Conservation (phyloP, 371 early-diverging fungal species). For the Mortierella sp. region DNA sequence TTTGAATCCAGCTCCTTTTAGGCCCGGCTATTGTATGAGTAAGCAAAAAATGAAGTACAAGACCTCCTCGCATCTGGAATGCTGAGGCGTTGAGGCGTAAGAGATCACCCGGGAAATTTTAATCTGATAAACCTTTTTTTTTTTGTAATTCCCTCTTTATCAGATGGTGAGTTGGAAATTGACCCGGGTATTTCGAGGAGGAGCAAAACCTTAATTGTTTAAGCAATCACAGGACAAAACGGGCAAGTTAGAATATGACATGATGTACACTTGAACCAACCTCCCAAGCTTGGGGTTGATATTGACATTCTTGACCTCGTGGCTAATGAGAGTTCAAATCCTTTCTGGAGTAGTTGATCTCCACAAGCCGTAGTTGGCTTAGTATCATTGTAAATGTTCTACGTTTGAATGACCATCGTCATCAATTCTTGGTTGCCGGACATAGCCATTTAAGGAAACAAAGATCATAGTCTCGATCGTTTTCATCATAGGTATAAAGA, state of each 20-base stretch:
- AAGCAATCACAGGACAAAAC: background rate
- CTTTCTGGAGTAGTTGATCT: too few species aligned
- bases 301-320: too few species aligned
- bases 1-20: background rate
- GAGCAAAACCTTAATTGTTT: background rate
- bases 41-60: background rate
- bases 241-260: background rate
- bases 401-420: too few species aligned
- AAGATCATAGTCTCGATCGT: background rate
- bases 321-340: too few species aligned
- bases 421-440: background rate
- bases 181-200: background rate
- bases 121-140: background rate
- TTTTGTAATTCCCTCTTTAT: background rate
- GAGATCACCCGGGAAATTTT: background rate
- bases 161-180: background rate
- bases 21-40: constrained; percentile 4
- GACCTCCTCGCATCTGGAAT: background rate
- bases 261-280: background rate
- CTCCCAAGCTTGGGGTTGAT: too few species aligned
- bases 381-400: too few species aligned
- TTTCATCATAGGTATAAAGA: background rate
- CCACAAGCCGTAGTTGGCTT: too few species aligned
- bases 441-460: background rate
- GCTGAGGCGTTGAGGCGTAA: background rate